phyloP scores from a whole-genome alignment of 2,329 filamentous ascomycete genomes.

The Diplodia mutila region DNA sequence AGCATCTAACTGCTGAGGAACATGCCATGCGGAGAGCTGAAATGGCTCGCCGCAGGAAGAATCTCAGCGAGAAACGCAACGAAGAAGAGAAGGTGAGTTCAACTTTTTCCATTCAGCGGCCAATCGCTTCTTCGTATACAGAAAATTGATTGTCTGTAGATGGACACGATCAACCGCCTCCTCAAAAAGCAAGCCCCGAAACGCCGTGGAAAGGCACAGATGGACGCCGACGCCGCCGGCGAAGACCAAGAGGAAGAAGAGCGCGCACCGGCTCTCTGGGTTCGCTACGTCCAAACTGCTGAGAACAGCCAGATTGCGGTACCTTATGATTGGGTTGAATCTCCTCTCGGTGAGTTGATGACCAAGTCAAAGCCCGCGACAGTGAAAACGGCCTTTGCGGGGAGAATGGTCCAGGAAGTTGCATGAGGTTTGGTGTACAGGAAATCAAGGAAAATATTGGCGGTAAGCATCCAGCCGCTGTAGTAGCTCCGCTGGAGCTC shows the following conservation, averaged over 20 bases:
- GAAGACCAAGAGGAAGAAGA: conserved; percentile 55
- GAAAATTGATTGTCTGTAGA: conserved; percentile 53
- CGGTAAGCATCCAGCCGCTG: not conserved
- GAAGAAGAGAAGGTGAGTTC: conserved; percentile 71
- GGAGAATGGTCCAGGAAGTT: conserved; percentile 26
- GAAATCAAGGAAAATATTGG: not conserved
- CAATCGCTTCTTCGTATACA: not conserved
- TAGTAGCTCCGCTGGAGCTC: not conserved
- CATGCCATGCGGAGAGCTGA: conserved; percentile 73
- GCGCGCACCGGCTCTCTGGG: conserved; percentile 63
- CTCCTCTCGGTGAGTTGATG: conserved; percentile 66
- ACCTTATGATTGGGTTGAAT: conserved; percentile 68
- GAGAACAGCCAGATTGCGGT: conserved; percentile 66
- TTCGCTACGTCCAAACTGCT: conserved; percentile 72
- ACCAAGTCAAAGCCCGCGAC: conserved; percentile 18
- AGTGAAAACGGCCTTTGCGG: conserved; percentile 9
- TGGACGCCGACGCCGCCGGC: conserved; percentile 32
- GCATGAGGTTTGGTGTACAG: not conserved
- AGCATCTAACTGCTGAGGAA: conserved; percentile 73
- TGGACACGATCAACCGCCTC: conserved; percentile 89
- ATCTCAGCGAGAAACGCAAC: conserved; percentile 75
- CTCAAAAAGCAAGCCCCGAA: conserved; percentile 85
- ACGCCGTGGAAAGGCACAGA: conserved; percentile 47
- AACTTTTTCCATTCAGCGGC: not conserved
- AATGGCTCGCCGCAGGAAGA: conserved; percentile 74